Base-by-base conservation (phyloP, 108 stramenopile species). In the Thalassiosira profunda region DNA sequence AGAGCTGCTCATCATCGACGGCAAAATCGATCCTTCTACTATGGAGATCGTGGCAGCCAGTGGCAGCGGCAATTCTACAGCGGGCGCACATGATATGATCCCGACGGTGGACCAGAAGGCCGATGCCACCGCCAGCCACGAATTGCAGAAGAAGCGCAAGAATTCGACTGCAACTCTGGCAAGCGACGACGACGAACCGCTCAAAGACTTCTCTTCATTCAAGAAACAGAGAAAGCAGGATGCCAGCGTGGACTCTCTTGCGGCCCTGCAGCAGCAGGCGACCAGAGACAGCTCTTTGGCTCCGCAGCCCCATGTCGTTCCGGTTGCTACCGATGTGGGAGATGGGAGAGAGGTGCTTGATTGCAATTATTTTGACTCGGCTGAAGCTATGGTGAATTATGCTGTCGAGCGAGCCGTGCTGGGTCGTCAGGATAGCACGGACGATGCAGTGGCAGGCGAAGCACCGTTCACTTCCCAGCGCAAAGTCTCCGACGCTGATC, bases 1-100 rank as follows among this genome's bases (percentile, higher is more conserved):
- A 9, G 82, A 83, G 51, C 40, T 79, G 12, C 56, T 83, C 6
- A 65, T 83, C 37, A 53, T 83, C 6, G 74, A 76, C 45, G 78
- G 78, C 4, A 45, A 29, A 23, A 66, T 83, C 33, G 82, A 83
- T 54, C 23, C 47, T 3, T 18, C 18, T 20, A 79, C 68, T 21
- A 42, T 83, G 46, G 45, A 70, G 28, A n/a, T 83, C 29, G 47
- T 54, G 21, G 34, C 12, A 25, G 23, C 28, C 30, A 10, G 21
- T 33, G 36, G 53, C 31, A 15, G 25, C 49, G 5, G 51, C 17
- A 31, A 15, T 15, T 40, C 14, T 40, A 8, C n/a, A 8, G 6
- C 18, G 33, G 29, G n/a, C n/a, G 33, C 51, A 52, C 33, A 31
- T 52, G 33, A 51, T n/a, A 6, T 52, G 51, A 52, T 28, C 51